Percentiles rank a stretch among this genome's conserved stretches.
phyloP scores from a whole-genome alignment of 78 protist species.

The Dictyostelium citrinum region DNA sequence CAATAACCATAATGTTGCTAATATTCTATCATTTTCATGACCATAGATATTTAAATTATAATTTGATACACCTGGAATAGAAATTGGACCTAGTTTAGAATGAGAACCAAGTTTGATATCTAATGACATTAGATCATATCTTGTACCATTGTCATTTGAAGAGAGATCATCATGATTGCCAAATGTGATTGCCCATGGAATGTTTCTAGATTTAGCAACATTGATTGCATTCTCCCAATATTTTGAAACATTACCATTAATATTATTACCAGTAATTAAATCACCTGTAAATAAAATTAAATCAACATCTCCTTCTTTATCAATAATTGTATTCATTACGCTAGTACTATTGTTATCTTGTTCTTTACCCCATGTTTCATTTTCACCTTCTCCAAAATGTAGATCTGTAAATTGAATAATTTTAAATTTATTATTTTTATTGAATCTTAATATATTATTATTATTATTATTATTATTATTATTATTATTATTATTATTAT shows the following conservation, averaged over 20 bases:
- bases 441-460: background rate
- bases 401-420: constrained; percentile 62
- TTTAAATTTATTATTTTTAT: constrained; percentile 30
- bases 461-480: background rate
- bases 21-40: background rate
- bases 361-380: constrained; percentile 38
- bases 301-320: constrained; percentile 30
- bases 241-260: constrained; percentile 28
- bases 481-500: background rate
- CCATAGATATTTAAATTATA: constrained; percentile 37
- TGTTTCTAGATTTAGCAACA: background rate
- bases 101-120: constrained; percentile 10
- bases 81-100: constrained; percentile 17
- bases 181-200: constrained; percentile 69
- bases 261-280: constrained; percentile 76
- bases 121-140: background rate
- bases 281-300: constrained; percentile 72
- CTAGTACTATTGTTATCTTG: constrained; percentile 40
- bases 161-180: constrained; percentile 69
- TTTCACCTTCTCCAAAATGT: constrained; percentile 74
- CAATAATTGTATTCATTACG: constrained; percentile 32
- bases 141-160: constrained; percentile 5
- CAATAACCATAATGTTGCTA: constrained; percentile 4
- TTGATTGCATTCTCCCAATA: constrained; percentile 61
- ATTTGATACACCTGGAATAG: constrained; percentile 53